phyloP scores from a whole-genome alignment of 164 flowering plant species.

The Annona cherimola region DNA sequence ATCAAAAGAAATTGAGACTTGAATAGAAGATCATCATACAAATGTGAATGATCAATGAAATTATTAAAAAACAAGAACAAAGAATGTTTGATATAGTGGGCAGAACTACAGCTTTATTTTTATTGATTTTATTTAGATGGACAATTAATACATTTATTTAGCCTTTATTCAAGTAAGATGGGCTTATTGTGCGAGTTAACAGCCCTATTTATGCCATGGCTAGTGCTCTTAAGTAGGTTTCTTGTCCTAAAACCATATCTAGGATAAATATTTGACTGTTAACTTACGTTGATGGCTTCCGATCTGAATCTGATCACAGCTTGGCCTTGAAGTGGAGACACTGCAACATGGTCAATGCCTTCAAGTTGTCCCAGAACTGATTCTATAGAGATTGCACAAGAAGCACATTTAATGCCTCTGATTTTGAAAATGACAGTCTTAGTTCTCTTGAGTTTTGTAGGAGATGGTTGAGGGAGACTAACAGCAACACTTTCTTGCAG shows the following conservation, averaged over 20 bases:
- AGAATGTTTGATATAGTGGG: background rate
- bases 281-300: constrained; percentile 51
- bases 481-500: constrained; percentile 37
- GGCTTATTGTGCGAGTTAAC: background rate
- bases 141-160: background rate
- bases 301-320: constrained; percentile 58
- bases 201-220: background rate
- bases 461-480: constrained; percentile 15
- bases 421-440: constrained; percentile 48
- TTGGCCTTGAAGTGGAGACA: constrained; percentile 78
- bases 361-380: constrained; percentile 43
- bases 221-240: background rate
- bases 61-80: too few relatives aligned
- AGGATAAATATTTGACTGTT: background rate
- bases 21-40: too few relatives aligned
- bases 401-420: constrained; percentile 55
- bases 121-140: background rate
- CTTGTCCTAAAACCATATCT: background rate
- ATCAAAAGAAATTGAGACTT: too few relatives aligned
- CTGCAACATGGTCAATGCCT: constrained; percentile 51
- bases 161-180: background rate
- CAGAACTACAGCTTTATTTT: background rate
- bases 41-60: too few relatives aligned
- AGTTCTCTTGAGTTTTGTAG: constrained; percentile 20
- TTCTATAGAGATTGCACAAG: constrained; percentile 70